These are phyloP conservation scores for Fraxinus angustifolia DNA, from an alignment of 305 asterid genomes.

Conservation along the genomic window DNA sequence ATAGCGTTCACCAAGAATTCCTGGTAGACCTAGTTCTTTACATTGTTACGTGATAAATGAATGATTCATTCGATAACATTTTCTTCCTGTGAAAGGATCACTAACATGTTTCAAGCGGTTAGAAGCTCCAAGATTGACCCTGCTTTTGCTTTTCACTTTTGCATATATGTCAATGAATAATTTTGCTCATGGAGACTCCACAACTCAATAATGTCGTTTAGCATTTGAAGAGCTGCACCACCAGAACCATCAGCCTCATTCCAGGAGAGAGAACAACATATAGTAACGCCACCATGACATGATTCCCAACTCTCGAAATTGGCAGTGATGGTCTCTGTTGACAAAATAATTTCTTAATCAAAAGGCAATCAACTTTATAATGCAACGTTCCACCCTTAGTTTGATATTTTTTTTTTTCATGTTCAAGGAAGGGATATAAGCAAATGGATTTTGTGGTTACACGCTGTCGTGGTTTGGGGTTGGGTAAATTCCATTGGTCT, in stretches of 20 bases:
- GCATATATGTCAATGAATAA: neutral
- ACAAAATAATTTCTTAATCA: neutral
- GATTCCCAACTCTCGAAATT: neutral
- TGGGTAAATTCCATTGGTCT: neutral
- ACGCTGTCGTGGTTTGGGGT: neutral
- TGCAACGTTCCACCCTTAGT: neutral
- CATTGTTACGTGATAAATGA: neutral
- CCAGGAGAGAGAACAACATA: neutral
- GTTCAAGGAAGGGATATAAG: neutral
- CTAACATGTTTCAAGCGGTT: neutral
- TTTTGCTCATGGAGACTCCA: neutral
- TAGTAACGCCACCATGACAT: neutral
- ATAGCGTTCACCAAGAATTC: conserved; percentile 4
- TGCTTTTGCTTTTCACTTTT: neutral
- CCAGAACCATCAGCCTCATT: neutral
- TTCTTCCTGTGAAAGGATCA: neutral
- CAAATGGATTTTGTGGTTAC: neutral
- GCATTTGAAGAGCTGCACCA: neutral
- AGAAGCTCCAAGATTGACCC: neutral
- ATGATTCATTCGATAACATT: neutral
- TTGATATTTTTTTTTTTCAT: neutral
- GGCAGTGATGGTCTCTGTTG: neutral
- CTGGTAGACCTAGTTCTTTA: neutral
- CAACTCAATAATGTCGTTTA: neutral
- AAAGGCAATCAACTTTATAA: neutral